Conservation (phyloP, 2,329 filamentous ascomycete species). For the Plenodomus biglobosus region DNA sequence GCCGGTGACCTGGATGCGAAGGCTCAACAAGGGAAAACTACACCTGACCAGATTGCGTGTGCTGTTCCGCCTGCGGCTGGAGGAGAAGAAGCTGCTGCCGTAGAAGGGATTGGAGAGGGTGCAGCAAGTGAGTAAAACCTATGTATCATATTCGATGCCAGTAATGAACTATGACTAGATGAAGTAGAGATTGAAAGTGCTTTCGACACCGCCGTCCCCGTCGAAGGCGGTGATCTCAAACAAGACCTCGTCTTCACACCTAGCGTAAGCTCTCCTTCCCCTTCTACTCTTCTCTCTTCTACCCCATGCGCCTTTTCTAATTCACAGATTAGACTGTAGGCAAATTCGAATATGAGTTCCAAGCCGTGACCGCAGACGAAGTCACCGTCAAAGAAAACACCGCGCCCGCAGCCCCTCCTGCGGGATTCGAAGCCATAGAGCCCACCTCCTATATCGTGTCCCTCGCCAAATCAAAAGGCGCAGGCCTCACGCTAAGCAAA, state of each 20-base stretch:
- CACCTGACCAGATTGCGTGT: conserved; percentile 1
- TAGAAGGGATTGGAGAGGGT: conserved; percentile 4
- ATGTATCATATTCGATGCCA: neutral
- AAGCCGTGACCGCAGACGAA: conserved; percentile 15
- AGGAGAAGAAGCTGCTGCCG: conserved; percentile 3
- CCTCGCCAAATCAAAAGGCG: conserved; percentile 21
- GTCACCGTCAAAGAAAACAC: conserved; percentile 25
- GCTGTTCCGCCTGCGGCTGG: neutral
- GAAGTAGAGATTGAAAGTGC: conserved; percentile 14
- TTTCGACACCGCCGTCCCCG: conserved; percentile 10
- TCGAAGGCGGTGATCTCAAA: conserved; percentile 23
- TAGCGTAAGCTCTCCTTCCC: conserved; percentile 10
- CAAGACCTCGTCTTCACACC: conserved; percentile 26
- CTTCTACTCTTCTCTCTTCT: neutral
- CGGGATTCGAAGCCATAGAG: conserved; percentile 26
- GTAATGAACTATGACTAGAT: conserved; percentile 4
- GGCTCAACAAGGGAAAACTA: neutral
- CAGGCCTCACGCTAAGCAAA: conserved; percentile 22
- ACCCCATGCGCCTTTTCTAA: neutral
- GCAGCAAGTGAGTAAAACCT: conserved; percentile 7
- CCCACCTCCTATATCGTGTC: conserved; percentile 19
- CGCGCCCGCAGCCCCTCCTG: conserved; percentile 13
- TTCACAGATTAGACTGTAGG: conserved; percentile 15
- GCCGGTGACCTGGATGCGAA: neutral
- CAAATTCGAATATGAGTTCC: conserved; percentile 26